These are phyloP conservation scores for Suhomyces faveliae DNA, from an alignment of 805 yeast species.

Conservation along the genomic window DNA sequence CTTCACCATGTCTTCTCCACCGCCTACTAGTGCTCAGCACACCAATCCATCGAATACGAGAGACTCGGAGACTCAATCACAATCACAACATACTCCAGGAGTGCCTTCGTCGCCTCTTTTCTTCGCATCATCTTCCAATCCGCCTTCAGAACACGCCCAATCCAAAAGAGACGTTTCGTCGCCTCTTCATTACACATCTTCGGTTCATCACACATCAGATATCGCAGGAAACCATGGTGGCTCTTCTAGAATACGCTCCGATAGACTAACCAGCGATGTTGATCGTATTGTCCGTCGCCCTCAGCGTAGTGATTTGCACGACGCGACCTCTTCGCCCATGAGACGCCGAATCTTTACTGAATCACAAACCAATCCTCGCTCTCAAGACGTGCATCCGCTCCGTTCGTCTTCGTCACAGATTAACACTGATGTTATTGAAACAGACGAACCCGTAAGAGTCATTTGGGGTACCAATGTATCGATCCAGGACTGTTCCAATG, in stretches of 20 bases:
- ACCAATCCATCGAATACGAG: constrained; percentile 28
- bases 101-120: constrained; percentile 61
- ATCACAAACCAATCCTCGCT: constrained; percentile 31
- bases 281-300: constrained; percentile 47
- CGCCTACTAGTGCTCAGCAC: constrained; percentile 38
- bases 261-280: constrained; percentile 42
- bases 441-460: constrained; percentile 77
- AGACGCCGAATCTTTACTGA: constrained; percentile 61
- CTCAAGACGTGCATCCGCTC: constrained; percentile 6
- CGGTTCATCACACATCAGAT: constrained; percentile 39
- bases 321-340: constrained; percentile 65
- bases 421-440: constrained; percentile 24
- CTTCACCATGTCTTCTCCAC: constrained; percentile 13
- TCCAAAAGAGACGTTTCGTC: constrained; percentile 42
- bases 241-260: constrained; percentile 42
- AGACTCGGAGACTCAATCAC: constrained; percentile 38
- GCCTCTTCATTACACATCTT: constrained; percentile 51
- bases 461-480: constrained; percentile 99
- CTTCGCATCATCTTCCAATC: constrained; percentile 47
- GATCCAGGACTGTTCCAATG: constrained; percentile 79
- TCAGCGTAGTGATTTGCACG: constrained; percentile 79
- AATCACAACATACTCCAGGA: constrained; percentile 29
- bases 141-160: constrained; percentile 30
- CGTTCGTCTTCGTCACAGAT: constrained; percentile 28
- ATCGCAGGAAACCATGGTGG: constrained; percentile 19